Evolutionary conservation across 345 rosid species (phyloP).

Genomic region (Bruguiera gymnorhiza): DNA sequence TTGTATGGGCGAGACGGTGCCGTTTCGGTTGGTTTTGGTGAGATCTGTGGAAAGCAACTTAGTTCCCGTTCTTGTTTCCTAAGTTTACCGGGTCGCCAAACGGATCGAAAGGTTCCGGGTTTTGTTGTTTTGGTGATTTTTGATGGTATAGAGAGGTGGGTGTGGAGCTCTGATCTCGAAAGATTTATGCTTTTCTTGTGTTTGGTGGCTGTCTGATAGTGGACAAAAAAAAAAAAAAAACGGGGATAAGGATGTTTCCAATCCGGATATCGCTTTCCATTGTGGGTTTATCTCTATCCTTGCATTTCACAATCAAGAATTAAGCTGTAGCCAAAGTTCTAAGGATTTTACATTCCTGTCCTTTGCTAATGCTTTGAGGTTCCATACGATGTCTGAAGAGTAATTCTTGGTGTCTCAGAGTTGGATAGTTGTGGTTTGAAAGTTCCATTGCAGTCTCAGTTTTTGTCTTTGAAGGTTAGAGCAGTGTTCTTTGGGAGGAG

Average conservation of each 20-base stretch:
- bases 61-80: conserved; percentile 14
- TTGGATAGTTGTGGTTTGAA: conserved; percentile 5
- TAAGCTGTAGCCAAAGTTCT: conserved; percentile 9
- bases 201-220: conserved; percentile 48
- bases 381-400: background rate
- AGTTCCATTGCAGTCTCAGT: background rate
- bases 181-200: conserved; percentile 51
- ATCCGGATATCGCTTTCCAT: conserved; percentile 39
- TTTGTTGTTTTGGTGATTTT: conserved; percentile 7
- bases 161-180: conserved; percentile 65
- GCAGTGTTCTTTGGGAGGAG: conserved; percentile 5
- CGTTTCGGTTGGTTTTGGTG: conserved; percentile 18
- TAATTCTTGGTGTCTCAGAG: no score
- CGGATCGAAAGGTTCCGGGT: conserved; percentile 9
- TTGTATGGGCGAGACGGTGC: conserved; percentile 23
- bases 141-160: conserved; percentile 45
- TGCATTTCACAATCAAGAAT: conserved; percentile 26
- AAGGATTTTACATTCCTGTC: conserved; percentile 9
- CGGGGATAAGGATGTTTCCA: conserved; percentile 36
- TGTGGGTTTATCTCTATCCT: conserved; percentile 32
- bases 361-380: background rate
- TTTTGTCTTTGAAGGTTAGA: conserved; percentile 1
- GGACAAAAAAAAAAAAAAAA: conserved; percentile 24
- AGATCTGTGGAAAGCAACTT: conserved; percentile 18
- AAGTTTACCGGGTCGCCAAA: conserved; percentile 4